Evolutionary conservation across 768 basidiomycete genomes (phyloP).

Genomic region (Coprinopsis cinerea): DNA sequence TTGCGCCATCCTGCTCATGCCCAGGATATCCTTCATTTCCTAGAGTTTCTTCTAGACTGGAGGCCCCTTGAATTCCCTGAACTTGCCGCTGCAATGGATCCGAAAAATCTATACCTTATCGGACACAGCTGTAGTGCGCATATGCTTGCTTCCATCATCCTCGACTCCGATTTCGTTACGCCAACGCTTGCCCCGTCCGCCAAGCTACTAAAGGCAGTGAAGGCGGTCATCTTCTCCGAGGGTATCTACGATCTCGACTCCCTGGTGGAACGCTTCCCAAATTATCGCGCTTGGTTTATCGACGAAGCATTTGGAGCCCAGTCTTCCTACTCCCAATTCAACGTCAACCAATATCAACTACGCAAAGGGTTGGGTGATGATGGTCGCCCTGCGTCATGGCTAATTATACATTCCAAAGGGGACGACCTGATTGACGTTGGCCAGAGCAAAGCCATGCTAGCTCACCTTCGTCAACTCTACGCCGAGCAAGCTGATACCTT

Average conservation of each 20-base stretch:
- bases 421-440: slow-evolving; percentile 60
- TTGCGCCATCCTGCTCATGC: slow-evolving; percentile 70
- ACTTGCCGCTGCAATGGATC: slow-evolving; percentile 28
- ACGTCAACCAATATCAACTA: slow-evolving; percentile 36
- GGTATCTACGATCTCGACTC: slow-evolving; percentile 74
- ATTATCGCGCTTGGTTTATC: slow-evolving; percentile 69
- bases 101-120: slow-evolving; percentile 46
- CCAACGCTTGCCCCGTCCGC: slow-evolving; percentile 41
- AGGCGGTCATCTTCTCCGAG: slow-evolving; percentile 60
- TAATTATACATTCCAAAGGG: slow-evolving; percentile 67
- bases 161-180: slow-evolving; percentile 40
- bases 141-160: slow-evolving; percentile 66
- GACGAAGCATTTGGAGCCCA: slow-evolving; percentile 51
- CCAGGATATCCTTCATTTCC: slow-evolving; percentile 55
- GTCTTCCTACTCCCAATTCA: slow-evolving; percentile 43
- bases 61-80: slow-evolving; percentile 17
- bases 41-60: slow-evolving; percentile 53
- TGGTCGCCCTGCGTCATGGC: slow-evolving; percentile 43
- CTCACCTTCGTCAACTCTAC: slow-evolving; percentile 40
- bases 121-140: slow-evolving; percentile 84
- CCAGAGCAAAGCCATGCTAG: slow-evolving; percentile 59
- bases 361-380: not conserved
- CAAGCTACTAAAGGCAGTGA: slow-evolving; percentile 36
- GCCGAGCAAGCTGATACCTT: slow-evolving; percentile 21
- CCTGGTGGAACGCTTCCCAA: slow-evolving; percentile 57